Evolutionary conservation across 2,329 filamentous ascomycete genomes (phyloP), one percentile per base, ranked within the genome.

Genomic region (Fusarium sp.): DNA sequence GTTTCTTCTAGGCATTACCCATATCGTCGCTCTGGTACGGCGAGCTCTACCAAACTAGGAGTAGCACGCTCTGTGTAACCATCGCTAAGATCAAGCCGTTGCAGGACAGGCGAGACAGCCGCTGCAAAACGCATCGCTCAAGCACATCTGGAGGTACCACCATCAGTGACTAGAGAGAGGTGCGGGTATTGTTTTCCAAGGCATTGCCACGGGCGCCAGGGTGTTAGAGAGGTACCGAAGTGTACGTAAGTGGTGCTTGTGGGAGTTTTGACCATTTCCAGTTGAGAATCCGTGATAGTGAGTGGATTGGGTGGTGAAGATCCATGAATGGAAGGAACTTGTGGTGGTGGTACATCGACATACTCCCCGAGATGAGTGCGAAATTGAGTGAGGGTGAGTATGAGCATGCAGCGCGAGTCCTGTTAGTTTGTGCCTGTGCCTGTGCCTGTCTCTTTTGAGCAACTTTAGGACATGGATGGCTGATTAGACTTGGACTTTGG

Each of bases 51-150:
- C 69, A 64, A 62, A 71, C 63, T 67, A 38, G 72, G 72, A 70
- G 72, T 75, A 75, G 73, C 58, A 73, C 62, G 62, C 62, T 72
- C 62, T 73, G 74, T 76, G 74, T 73, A 71, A 65, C 74, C 55
- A 70, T 62, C 53, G 55, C 60, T 67, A 67, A 60, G 61, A 73
- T 54, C 53, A 59, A 50, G 45, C 38, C 54, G 50, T n/a, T 65
- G 35, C 65, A 45, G 25, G 47, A 60, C 59, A 61, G 65, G 53
- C 70, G 65, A 61, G 62, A 66, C 70, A 72, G 65, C 65, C 69
- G 59, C 69, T 70, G 31, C 60, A 71, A 63, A 67, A 57, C 31
- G 39, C 38, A 42, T 36, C 27, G 20, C n/a, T 42, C 39, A 20
- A 42, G 29, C 33, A 41, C 39, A 65, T 22, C 22, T 47, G 62